These are phyloP conservation scores for Suillus ampliporus DNA, from an alignment of 768 basidiomycete genomes.

Conservation along the genomic window DNA sequence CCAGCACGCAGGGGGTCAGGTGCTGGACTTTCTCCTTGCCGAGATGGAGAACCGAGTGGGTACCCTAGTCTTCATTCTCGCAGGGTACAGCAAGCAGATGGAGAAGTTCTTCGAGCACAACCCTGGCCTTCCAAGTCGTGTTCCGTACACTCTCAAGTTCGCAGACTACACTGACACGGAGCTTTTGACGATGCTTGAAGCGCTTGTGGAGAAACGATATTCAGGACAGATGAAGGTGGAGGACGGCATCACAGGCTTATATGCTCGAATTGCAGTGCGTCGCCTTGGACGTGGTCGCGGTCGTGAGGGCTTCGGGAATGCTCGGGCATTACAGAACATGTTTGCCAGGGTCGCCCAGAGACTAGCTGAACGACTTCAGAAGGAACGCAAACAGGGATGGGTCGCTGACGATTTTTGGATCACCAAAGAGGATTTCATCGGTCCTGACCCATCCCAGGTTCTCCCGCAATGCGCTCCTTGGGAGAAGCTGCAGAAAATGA, in stretches of 20 bases:
- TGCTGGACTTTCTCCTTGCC: slow-evolving; percentile 71
- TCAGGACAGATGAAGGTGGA: slow-evolving; percentile 58
- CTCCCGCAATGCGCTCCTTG: slow-evolving; percentile 53
- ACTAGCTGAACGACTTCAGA: slow-evolving; percentile 56
- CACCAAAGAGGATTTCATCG: slow-evolving; percentile 61
- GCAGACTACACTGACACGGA: slow-evolving; percentile 64
- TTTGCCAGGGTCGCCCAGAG: slow-evolving; percentile 52
- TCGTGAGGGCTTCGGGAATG: slow-evolving; percentile 67
- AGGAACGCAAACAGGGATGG: slow-evolving; percentile 45
- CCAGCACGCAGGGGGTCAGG: slow-evolving; percentile 56
- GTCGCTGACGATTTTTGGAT: slow-evolving; percentile 56
- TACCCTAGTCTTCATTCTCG: slow-evolving; percentile 68
- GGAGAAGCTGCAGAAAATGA: slow-evolving; percentile 55
- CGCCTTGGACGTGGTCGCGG: slow-evolving; percentile 68
- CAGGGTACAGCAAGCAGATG: slow-evolving; percentile 75
- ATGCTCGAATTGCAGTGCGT: slow-evolving; percentile 56
- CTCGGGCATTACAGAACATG: slow-evolving; percentile 60
- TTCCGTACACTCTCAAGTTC: slow-evolving; percentile 64
- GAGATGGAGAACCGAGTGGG: slow-evolving; percentile 78
- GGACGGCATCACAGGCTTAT: slow-evolving; percentile 58
- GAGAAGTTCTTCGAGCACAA: slow-evolving; percentile 80
- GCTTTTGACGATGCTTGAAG: slow-evolving; percentile 58
- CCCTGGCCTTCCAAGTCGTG: slow-evolving; percentile 68
- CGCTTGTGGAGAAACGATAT: slow-evolving; percentile 50
- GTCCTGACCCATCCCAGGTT: slow-evolving; percentile 61